Base-by-base conservation (phyloP, 805 yeast species). In the Zygosaccharomyces bisporus region DNA sequence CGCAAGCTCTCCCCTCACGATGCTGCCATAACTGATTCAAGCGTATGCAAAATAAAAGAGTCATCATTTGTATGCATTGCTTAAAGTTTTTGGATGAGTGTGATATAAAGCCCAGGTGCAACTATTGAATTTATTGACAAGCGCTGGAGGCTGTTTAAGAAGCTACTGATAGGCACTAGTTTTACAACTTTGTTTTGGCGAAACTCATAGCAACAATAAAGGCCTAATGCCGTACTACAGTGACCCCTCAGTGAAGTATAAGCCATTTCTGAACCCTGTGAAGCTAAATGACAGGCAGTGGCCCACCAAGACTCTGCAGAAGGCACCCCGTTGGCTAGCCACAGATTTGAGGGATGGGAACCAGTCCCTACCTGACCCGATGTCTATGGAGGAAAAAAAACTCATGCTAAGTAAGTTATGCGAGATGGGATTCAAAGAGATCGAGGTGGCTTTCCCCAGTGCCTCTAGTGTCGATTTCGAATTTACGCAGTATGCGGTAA, bases 391-490 rank as follows among this genome's bases (percentile, higher is more conserved):
- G 40, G 86, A 83, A 64, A 83, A 83, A 67, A 81, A 82, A 58
- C 80, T 78, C 57, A 82, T 82, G 61, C 83, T 83, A 72, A 80
- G 80, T 55, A 83, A 83, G 64, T 70, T 83, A 52, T 56, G 83
- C 8, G 86, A 83, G 46, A 71, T 83, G 45, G 91, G 90, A 1
- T 83, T 83, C 69, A 83, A 83, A 60, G 91, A 83, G 68, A 83
- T 83, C 56, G 91, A 83, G 64, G 91, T 83, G 38, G 72, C 87
- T 3, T 83, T 83, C 68, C 91, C 91, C 10, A 80, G 86, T 24
- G 90, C 90, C 3, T 83, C 89, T 3, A 89, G 83, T 60, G 81
- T 87, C 4, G 91, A 83, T 68, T 83, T 83, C 58, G 90, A 83
- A 64, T 83, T 83, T 70, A 83, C 91, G 13, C 71, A 89, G 47